These are phyloP conservation scores for Didymella pomorum DNA, from an alignment of 2,329 filamentous ascomycete species.

Conservation along the genomic window DNA sequence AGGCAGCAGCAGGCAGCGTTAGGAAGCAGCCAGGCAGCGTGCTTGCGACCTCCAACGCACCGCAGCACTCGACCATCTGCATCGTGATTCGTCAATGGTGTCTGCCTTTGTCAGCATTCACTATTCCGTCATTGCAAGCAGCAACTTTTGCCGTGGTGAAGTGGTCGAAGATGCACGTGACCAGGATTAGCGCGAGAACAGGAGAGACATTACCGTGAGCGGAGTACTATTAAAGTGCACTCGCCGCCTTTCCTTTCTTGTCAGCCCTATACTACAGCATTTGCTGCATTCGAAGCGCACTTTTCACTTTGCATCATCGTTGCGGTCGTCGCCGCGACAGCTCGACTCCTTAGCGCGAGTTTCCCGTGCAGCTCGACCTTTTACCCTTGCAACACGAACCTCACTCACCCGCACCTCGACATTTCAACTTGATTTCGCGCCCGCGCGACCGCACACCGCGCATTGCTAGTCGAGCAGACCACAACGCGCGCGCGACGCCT, in stretches of 20 bases:
- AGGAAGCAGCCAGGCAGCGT: slow-evolving; percentile 34
- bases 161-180: slow-evolving; percentile 15
- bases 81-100: slow-evolving; percentile 2
- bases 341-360: slow-evolving; percentile 46
- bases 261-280: background rate
- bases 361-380: slow-evolving; percentile 30
- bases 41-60: background rate
- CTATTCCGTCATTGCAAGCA: background rate
- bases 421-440: slow-evolving; percentile 29
- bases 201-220: slow-evolving; percentile 4
- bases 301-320: slow-evolving; percentile 20
- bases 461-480: slow-evolving; percentile 30
- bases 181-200: background rate
- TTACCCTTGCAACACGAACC: slow-evolving; percentile 5
- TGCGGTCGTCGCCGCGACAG: slow-evolving; percentile 31
- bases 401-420: slow-evolving; percentile 28
- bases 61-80: background rate
- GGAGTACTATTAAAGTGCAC: slow-evolving; percentile 15
- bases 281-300: slow-evolving; percentile 30
- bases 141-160: slow-evolving; percentile 17
- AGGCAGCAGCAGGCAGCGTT: slow-evolving; percentile 47
- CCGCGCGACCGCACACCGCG: slow-evolving; percentile 29
- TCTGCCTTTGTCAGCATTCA: slow-evolving; percentile 2
- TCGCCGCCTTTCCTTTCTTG: background rate
- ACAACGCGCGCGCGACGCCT: slow-evolving; percentile 34